Evolutionary conservation across 1,284 basidiomycete species (phyloP), one percentile per base, ranked within the genome.

Genomic region (Neonothopanus nambi): DNA sequence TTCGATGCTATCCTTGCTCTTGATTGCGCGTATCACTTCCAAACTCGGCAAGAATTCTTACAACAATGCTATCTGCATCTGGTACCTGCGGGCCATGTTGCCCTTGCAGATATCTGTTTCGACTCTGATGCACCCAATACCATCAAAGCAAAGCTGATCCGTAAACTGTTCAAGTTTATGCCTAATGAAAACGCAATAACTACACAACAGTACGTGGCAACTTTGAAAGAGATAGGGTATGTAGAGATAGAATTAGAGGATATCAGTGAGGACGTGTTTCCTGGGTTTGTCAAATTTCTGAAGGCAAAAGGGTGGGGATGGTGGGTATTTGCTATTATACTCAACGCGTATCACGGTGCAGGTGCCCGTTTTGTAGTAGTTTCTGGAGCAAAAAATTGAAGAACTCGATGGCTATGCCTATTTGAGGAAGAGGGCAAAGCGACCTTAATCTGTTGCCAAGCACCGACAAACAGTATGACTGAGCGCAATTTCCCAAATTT

Each of bases 11-110:
- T 84, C 39, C 69, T 81, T 26, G 82, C 84, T 5, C 73, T 89
- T 24, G 87, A 91, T 63, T 87, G 85, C 55, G 84, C 85, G 2
- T 89, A 88, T 64, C 87, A 90, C 65, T 88, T 88, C 64, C 63
- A 73, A 7, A 80, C 82, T 1, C 75, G 84, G 18, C 54, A 65
- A 13, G 56, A 56, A 3, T 81, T 85, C 60, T 74, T 89, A 28
- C 62, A 67, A 7, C 79, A 85, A 58, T 65, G 74, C 1, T 74
- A 77, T 57, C 50, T 55, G 3, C 74, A 73, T 36, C 75, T 89
- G 1, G 62, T 64, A 0, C 70, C 72, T 5, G 78, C 78, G 4
- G 85, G 86, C 12, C 70, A 74, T 12, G 68, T 89, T 46, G 83
- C 80, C 3, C 77, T 87, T 13, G 86, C 84, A 7, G 88, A 89